Conservation (phyloP, 352 stramenopile species). For the Lagenidium sp. region DNA sequence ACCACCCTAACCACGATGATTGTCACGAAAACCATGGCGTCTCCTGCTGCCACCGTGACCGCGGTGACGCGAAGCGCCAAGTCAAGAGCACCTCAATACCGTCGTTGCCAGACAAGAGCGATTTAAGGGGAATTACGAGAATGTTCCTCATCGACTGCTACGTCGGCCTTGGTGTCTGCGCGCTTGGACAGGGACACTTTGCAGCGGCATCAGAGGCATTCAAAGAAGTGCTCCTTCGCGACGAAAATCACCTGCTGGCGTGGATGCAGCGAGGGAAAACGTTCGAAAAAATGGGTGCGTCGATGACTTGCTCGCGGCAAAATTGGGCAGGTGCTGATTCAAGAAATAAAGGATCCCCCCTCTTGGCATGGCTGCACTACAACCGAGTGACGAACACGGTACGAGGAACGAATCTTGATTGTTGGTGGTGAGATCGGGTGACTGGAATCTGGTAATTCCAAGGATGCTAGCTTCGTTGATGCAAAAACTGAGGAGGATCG, state of each 20-base stretch:
- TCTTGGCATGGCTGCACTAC: slow-evolving; percentile 68
- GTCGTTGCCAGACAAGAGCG: slow-evolving; percentile 27
- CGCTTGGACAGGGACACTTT: slow-evolving; percentile 16
- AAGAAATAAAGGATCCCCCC: too few relatives aligned
- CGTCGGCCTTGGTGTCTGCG: slow-evolving; percentile 36
- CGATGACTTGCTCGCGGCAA: too few relatives aligned
- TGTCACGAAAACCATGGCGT: slow-evolving; percentile 7
- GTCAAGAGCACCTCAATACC: background rate
- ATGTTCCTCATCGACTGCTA: slow-evolving; percentile 72
- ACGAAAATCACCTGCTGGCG: slow-evolving; percentile 29
- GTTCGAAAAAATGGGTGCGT: slow-evolving; percentile 43
- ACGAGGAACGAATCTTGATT: too few relatives aligned
- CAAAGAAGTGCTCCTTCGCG: slow-evolving; percentile 54
- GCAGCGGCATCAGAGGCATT: slow-evolving; percentile 46
- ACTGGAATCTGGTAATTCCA: background rate
- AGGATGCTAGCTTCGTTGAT: slow-evolving; percentile 11
- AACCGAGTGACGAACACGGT: slow-evolving; percentile 39
- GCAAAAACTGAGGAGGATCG: slow-evolving; percentile 9
- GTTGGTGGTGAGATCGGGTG: too few relatives aligned
- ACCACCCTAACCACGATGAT: slow-evolving; percentile 3
- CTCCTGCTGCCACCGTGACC: background rate
- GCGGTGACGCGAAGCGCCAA: background rate
- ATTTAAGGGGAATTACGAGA: slow-evolving; percentile 38
- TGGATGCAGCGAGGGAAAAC: slow-evolving; percentile 42
- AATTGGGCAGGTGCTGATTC: too few relatives aligned